These are phyloP conservation scores for Trichoderma gamsii DNA, from an alignment of 495 filamentous ascomycete species.

Conservation along the genomic window DNA sequence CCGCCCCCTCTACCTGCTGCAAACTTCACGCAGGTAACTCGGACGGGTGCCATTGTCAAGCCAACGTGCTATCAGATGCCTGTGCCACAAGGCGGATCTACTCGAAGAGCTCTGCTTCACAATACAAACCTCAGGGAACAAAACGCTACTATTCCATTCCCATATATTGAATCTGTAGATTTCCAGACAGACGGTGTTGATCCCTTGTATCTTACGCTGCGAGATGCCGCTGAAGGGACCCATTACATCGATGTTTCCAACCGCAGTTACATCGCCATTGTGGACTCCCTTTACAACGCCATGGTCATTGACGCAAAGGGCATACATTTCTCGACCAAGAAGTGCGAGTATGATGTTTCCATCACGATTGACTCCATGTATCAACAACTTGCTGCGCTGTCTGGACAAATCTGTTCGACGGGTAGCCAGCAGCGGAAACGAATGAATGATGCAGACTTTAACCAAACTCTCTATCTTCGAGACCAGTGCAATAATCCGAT, in stretches of 20 bases:
- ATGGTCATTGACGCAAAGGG: background rate
- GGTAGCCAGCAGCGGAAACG: background rate
- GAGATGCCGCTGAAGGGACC: background rate
- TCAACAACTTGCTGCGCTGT: conserved; percentile 4
- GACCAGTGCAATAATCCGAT: conserved; percentile 3
- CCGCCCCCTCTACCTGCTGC: background rate
- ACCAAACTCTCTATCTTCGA: background rate
- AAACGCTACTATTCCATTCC: conserved; percentile 5
- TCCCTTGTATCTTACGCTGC: conserved; percentile 1
- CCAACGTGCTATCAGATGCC: conserved; percentile 9
- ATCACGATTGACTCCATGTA: conserved; percentile 11
- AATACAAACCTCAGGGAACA: background rate
- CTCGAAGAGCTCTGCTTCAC: background rate
- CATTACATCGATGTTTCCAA: conserved; percentile 10
- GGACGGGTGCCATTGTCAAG: conserved; percentile 2
- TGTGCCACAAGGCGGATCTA: background rate
- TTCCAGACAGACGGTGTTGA: conserved; percentile 6
- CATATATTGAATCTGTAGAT: background rate
- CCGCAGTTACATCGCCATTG: conserved; percentile 2
- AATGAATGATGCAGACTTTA: background rate
- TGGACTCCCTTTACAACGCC: background rate
- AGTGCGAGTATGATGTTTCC: conserved; percentile 1
- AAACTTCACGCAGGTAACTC: conserved; percentile 1
- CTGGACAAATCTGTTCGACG: background rate
- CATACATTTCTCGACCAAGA: conserved; percentile 3